Percentiles rank a stretch among this genome's conserved stretches.
These are phyloP conservation scores for Rhizophlyctis rosea DNA, from an alignment of 192 early-diverging fungal species.

Conservation along the genomic window DNA sequence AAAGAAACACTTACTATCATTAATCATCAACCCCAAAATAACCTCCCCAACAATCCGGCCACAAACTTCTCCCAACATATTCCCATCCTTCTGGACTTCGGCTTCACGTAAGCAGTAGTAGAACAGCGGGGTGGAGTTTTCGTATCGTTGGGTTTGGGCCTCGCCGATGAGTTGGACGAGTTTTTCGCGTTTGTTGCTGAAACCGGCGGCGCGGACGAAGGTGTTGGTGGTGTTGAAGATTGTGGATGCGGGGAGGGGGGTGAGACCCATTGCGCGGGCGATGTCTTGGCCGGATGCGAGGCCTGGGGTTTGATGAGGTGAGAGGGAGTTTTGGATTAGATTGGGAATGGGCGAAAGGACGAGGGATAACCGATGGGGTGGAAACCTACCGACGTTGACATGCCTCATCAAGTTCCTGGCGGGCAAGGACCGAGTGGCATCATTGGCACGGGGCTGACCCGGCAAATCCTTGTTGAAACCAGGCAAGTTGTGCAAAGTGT, in stretches of 20 bases:
- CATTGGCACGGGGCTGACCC: constrained; percentile 4
- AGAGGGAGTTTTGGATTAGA: too few species aligned
- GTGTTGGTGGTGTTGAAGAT: too few species aligned
- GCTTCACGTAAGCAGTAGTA: constrained; percentile 18
- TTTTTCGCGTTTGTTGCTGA: too few species aligned
- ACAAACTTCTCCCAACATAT: constrained; percentile 7
- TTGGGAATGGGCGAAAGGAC: too few species aligned
- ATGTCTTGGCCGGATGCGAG: constrained; percentile 14
- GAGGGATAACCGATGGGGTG: too few species aligned
- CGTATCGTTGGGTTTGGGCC: too few species aligned
- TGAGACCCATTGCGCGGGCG: constrained; percentile 2
- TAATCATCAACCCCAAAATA: constrained; percentile 9
- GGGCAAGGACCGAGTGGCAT: too few species aligned
- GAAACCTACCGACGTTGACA: constrained; percentile 10
- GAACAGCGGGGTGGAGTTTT: constrained; percentile 10
- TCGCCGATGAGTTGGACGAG: too few species aligned
- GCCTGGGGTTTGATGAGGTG: too few species aligned
- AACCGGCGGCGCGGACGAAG: too few species aligned
- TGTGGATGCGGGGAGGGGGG: background rate
- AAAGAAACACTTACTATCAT: constrained; percentile 10
- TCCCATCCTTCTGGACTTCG: constrained; percentile 1
- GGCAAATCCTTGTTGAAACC: background rate
- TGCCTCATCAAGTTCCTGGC: constrained; percentile 9
- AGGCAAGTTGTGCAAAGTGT: constrained; percentile 8
- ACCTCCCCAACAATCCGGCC: constrained; percentile 15